Percentiles rank a stretch among this genome's conserved stretches.
Conservation (phyloP, 306 rosid species). For the Hippophae tibetana region DNA sequence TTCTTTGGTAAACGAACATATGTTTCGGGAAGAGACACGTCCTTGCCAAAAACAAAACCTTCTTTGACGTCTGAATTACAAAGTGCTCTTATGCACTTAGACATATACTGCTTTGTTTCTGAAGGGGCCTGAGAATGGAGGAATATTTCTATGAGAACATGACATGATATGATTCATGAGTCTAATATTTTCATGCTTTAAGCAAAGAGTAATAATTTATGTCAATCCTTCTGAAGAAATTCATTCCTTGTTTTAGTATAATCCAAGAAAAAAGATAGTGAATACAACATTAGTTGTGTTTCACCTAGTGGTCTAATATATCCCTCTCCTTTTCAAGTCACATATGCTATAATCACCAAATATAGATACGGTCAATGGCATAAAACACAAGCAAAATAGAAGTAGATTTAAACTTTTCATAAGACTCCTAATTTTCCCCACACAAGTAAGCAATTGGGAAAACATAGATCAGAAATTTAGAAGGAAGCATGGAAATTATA, state of each 20-base stretch:
- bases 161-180: neutral
- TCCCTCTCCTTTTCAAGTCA: too few species aligned
- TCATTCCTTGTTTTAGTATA: neutral
- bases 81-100: slow-evolving; percentile 68
- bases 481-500: slow-evolving; percentile 29
- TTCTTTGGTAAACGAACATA: slow-evolving; percentile 38
- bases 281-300: too few species aligned
- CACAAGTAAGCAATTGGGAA: too few species aligned
- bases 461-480: slow-evolving; percentile 8
- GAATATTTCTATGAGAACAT: slow-evolving; percentile 20
- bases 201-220: too few species aligned
- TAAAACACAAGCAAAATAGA: neutral
- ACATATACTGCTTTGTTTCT: slow-evolving; percentile 61
- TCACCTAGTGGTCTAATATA: too few species aligned
- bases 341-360: too few species aligned
- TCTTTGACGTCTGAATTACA: slow-evolving; percentile 84
- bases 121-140: slow-evolving; percentile 65
- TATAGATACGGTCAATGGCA: neutral
- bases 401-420: neutral
- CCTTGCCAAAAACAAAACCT: slow-evolving; percentile 86
- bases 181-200: neutral
- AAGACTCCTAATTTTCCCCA: neutral
- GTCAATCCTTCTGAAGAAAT: too few species aligned
- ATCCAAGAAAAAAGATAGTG: neutral
- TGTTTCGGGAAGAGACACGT: slow-evolving; percentile 88